A percentile compares a stretch with the other conserved stretches of the same genome.
These are phyloP conservation scores for Cylindrodendrum hubeiense DNA, from an alignment of 2,329 filamentous ascomycete species.

Conservation along the genomic window DNA sequence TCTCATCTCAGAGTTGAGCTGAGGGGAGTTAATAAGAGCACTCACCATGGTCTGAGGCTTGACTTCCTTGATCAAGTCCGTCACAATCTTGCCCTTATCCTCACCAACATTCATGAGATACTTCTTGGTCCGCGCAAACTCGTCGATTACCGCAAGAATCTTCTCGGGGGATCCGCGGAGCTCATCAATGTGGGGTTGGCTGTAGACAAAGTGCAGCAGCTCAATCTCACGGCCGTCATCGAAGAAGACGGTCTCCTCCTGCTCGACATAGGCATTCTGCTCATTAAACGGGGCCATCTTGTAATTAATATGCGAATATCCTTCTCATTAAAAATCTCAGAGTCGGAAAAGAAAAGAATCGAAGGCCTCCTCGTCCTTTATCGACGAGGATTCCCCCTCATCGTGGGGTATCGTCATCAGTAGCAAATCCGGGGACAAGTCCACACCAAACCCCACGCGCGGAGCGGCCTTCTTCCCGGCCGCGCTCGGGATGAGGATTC, in stretches of 20 bases:
- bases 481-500: slow-evolving; percentile 5
- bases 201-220: slow-evolving; percentile 77
- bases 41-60: slow-evolving; percentile 75
- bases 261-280: slow-evolving; percentile 55
- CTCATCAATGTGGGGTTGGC: slow-evolving; percentile 69
- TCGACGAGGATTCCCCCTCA: not conserved
- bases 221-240: slow-evolving; percentile 82
- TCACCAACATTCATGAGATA: slow-evolving; percentile 86
- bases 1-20: too few relatives aligned
- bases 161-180: slow-evolving; percentile 73
- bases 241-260: slow-evolving; percentile 59
- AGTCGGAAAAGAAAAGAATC: not conserved
- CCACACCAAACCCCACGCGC: slow-evolving; percentile 23
- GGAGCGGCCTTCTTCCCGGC: slow-evolving; percentile 33
- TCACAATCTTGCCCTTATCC: slow-evolving; percentile 79
- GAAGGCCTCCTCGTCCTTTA: not conserved
- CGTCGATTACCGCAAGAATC: slow-evolving; percentile 78
- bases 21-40: not conserved
- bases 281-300: slow-evolving; percentile 50
- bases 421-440: slow-evolving; percentile 11
- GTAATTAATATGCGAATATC: not conserved
- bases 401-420: slow-evolving; percentile 9
- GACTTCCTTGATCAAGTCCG: slow-evolving; percentile 73
- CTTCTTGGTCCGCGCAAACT: slow-evolving; percentile 70
- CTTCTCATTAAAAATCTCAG: not conserved